Evolutionary conservation across 1,284 basidiomycete genomes (phyloP).

Genomic region (Pseudozyma hubeiensis): DNA sequence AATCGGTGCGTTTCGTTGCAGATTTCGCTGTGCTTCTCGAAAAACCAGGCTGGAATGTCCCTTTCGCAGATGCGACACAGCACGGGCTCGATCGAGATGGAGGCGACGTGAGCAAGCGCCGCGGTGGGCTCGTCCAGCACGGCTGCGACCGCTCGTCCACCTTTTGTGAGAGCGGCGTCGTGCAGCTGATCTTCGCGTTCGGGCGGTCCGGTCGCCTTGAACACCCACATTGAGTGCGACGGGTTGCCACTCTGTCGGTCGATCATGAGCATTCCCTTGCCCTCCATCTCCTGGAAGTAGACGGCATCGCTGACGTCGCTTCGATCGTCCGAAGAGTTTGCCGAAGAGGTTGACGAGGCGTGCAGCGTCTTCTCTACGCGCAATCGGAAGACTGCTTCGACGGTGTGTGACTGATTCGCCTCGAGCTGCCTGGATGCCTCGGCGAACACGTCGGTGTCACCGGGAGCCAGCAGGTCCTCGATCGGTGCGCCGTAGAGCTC

Average conservation of each 20-base stretch:
- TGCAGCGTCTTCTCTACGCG: slow-evolving; percentile 72
- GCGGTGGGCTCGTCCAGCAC: slow-evolving; percentile 38
- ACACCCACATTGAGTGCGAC: slow-evolving; percentile 99
- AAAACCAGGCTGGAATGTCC: slow-evolving; percentile 97
- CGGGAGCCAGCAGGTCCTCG: slow-evolving; percentile 82
- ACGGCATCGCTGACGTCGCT: slow-evolving; percentile 67
- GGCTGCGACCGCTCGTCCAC: slow-evolving; percentile 27
- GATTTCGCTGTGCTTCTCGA: slow-evolving; percentile 99
- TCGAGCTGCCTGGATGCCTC: slow-evolving; percentile 87
- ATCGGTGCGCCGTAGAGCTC: slow-evolving; percentile 83
- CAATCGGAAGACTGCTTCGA: slow-evolving; percentile 90
- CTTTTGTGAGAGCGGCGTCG: slow-evolving; percentile 37
- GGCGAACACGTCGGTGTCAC: slow-evolving; percentile 86
- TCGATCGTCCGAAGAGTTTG: slow-evolving; percentile 54
- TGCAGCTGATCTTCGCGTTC: slow-evolving; percentile 58
- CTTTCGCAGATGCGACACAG: slow-evolving; percentile 98
- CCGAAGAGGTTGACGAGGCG: slow-evolving; percentile 73
- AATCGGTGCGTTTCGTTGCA: slow-evolving; percentile 96
- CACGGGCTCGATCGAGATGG: slow-evolving; percentile 76
- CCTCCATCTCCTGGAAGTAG: slow-evolving; percentile 90
- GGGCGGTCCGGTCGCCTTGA: slow-evolving; percentile 78
- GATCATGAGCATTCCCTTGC: slow-evolving; percentile 98
- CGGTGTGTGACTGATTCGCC: slow-evolving; percentile 91
- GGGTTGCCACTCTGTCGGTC: slow-evolving; percentile 86
- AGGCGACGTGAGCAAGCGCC: slow-evolving; percentile 51